Base-by-base conservation (phyloP, 176 grass and related monocot genomes). In the Cocos nucifera region DNA sequence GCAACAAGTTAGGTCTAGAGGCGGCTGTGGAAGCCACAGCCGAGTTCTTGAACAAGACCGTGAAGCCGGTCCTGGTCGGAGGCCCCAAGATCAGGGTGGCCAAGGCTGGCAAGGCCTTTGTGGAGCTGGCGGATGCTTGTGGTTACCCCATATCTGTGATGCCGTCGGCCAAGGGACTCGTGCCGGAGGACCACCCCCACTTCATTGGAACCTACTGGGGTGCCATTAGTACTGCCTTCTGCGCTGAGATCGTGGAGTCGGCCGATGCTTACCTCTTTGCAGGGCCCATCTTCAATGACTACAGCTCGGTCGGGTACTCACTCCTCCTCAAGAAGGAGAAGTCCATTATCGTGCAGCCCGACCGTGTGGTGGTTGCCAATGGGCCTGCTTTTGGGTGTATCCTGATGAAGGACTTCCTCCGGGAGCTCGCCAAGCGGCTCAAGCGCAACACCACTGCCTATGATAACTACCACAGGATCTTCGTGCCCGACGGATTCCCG, bases 191-290 rank as follows among this genome's bases (percentile, higher is more conserved):
- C 50, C 79, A 70, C 26, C 79, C 79, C 0, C 78, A 66, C 1
- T 95, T 80, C 73, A 80, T 89, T 21, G 89, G 89, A 30, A 95
- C 89, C 17, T 95, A 89, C 79, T 95, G 85, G 89, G 89, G 89
- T 17, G 82, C 82, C 3, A 73, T 86, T 12, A 89, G 89, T 71
- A 95, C 85, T 3, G 73, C 79, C 4, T 95, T 95, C 76, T 95
- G 82, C 72, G 58, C 79, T 0, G 89, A 95, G 77, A 95, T 95
- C 54, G 82, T 95, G 0, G 89, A 95, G 74, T 95, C 89, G 7
- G 89, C 85, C 0, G 89, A 95, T 64, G 85, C 85, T 1, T 89
- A 89, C 73, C 27, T 95, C 15, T 85, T 89, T 32, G 76, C 74
- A 1, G 89, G 85, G 6, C 89, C 89, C 4, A 75, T 95, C 64